phyloP scores from a whole-genome alignment of 257 asterid genomes.

The Forsythia suspensa region DNA sequence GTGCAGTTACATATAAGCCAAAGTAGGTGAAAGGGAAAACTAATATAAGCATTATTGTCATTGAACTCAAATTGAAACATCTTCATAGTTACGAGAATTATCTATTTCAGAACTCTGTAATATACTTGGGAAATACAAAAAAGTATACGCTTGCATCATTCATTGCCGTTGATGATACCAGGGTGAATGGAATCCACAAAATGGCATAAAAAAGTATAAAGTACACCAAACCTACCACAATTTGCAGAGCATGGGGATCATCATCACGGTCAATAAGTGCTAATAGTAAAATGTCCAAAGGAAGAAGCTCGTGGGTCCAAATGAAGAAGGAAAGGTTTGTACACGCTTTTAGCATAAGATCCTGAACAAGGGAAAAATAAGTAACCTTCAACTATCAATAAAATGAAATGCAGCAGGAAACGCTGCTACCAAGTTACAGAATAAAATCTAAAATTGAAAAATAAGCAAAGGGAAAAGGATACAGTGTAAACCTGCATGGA shows the following conservation, averaged over 20 bases:
- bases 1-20: background rate
- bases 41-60: background rate
- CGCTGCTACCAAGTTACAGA: constrained; percentile 1
- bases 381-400: constrained; percentile 10
- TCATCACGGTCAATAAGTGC: constrained; percentile 97
- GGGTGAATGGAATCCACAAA: constrained; percentile 8
- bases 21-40: background rate
- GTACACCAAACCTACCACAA: constrained; percentile 65
- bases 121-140: background rate
- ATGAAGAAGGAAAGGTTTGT: constrained; percentile 79
- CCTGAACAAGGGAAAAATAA: constrained; percentile 53
- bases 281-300: constrained; percentile 81
- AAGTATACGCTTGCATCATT: constrained; percentile 4
- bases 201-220: constrained; percentile 19
- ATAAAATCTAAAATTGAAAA: constrained; percentile 13
- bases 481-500: constrained; percentile 70
- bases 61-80: background rate
- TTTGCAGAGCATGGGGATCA: constrained; percentile 88
- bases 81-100: background rate
- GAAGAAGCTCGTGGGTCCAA: constrained; percentile 95
- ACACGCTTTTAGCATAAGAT: constrained; percentile 81
- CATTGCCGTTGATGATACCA: background rate
- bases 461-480: constrained; percentile 25
- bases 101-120: background rate
- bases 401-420: background rate